Conservation (phyloP, 768 basidiomycete genomes). For the Lactarius vividus region DNA sequence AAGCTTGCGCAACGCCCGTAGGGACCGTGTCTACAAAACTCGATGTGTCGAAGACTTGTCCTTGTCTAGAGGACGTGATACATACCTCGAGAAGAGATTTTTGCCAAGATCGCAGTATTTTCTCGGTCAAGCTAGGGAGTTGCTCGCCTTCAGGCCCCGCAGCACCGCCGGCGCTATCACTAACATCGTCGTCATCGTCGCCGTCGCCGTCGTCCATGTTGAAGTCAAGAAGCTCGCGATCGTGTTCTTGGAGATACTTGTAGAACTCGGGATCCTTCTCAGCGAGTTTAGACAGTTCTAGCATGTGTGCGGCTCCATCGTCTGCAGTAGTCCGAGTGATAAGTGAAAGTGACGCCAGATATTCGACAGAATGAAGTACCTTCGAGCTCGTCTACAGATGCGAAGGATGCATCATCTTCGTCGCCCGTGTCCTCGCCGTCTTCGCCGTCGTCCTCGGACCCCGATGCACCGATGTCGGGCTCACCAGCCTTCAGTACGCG, state of each 20-base stretch:
- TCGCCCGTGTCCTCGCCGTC: slow-evolving; percentile 43
- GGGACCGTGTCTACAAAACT: slow-evolving; percentile 66
- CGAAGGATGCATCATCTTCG: slow-evolving; percentile 67
- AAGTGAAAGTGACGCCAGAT: slow-evolving; percentile 4
- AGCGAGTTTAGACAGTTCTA: slow-evolving; percentile 82
- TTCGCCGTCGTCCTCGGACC: slow-evolving; percentile 39
- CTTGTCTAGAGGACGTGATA: neutral
- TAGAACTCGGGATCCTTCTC: slow-evolving; percentile 99
- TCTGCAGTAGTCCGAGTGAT: slow-evolving; percentile 39
- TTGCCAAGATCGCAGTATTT: slow-evolving; percentile 80
- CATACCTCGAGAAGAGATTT: slow-evolving; percentile 80
- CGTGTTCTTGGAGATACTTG: slow-evolving; percentile 96
- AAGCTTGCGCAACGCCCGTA: slow-evolving; percentile 79
- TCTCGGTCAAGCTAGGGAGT: slow-evolving; percentile 61
- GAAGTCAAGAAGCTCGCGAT: slow-evolving; percentile 86
- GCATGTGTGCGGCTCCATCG: slow-evolving; percentile 70
- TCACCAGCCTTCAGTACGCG: slow-evolving; percentile 31
- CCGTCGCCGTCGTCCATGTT: slow-evolving; percentile 40
- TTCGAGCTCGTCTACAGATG: slow-evolving; percentile 76
- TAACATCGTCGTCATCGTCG: slow-evolving; percentile 45
- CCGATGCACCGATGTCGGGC: slow-evolving; percentile 40
- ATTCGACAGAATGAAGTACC: slow-evolving; percentile 37
- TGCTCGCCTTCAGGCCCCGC: slow-evolving; percentile 45
- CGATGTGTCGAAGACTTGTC: slow-evolving; percentile 5
- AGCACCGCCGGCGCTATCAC: slow-evolving; percentile 45